These are phyloP conservation scores for Cytospora mali DNA, from an alignment of 2,329 filamentous ascomycete species.

Conservation along the genomic window DNA sequence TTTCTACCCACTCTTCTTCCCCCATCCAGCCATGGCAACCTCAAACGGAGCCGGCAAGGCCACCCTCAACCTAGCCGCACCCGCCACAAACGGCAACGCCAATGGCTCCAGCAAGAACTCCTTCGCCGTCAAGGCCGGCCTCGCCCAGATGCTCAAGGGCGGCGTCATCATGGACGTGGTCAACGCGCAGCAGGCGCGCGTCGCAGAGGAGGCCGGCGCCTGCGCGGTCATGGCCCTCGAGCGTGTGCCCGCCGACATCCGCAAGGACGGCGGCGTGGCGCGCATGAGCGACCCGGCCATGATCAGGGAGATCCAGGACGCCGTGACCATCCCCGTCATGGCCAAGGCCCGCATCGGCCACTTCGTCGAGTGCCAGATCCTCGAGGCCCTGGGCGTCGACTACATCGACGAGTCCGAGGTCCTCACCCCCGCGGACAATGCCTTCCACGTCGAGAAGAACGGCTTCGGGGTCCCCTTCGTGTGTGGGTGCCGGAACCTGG, in stretches of 20 bases:
- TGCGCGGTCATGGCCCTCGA: slow-evolving; percentile 98
- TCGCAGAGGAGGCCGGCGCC: slow-evolving; percentile 95
- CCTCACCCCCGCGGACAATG: slow-evolving; percentile 88
- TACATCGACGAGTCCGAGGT: slow-evolving; percentile 99
- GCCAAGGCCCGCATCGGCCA: slow-evolving; percentile 97
- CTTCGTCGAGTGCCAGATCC: slow-evolving; percentile 97
- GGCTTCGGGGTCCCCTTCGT: slow-evolving; percentile 86
- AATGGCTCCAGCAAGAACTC: slow-evolving; percentile 47
- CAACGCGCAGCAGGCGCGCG: slow-evolving; percentile 89
- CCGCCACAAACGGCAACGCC: slow-evolving; percentile 30
- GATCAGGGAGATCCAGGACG: slow-evolving; percentile 93
- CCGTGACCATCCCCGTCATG: slow-evolving; percentile 98
- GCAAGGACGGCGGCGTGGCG: slow-evolving; percentile 86
- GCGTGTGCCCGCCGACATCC: slow-evolving; percentile 95
- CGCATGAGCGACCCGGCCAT: slow-evolving; percentile 95
- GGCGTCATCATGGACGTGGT: slow-evolving; percentile 99
- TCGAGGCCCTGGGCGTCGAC: slow-evolving; percentile 92
- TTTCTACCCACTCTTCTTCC: not conserved
- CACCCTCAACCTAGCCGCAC: slow-evolving; percentile 24
- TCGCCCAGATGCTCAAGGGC: slow-evolving; percentile 98
- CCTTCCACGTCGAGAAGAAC: slow-evolving; percentile 89
- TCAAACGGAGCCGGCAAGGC: slow-evolving; percentile 30
- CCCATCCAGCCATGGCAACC: slow-evolving; percentile 30
- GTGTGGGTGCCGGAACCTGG: slow-evolving; percentile 91
- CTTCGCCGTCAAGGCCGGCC: slow-evolving; percentile 90